These are phyloP conservation scores for Entonaema liquescens DNA, from an alignment of 495 filamentous ascomycete genomes.

Conservation along the genomic window DNA sequence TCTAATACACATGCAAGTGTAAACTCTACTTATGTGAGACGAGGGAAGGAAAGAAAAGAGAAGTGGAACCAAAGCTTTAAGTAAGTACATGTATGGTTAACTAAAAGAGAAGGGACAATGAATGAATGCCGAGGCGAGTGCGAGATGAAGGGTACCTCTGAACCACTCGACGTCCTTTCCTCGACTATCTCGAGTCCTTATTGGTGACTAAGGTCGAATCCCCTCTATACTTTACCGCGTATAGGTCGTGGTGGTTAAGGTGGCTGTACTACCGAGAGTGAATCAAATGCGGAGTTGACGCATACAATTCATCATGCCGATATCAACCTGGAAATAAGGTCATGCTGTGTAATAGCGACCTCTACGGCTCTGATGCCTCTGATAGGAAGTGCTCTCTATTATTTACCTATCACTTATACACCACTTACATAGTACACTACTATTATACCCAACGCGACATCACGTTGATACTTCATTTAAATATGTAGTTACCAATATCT, in stretches of 20 bases:
- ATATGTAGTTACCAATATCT: background rate
- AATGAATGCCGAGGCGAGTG: background rate
- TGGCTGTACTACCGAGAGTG: constrained; percentile 26
- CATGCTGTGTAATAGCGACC: constrained; percentile 15
- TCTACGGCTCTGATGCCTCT: background rate
- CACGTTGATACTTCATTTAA: background rate
- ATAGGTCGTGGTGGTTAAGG: constrained; percentile 20
- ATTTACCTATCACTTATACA: constrained; percentile 9
- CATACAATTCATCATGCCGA: constrained; percentile 33
- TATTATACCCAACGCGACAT: background rate
- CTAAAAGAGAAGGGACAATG: constrained; percentile 5
- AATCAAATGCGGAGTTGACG: constrained; percentile 36
- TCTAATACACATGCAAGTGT: background rate
- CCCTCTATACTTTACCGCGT: constrained; percentile 15
- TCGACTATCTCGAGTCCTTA: constrained; percentile 10
- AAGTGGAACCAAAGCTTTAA: background rate
- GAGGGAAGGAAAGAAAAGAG: constrained; percentile 10
- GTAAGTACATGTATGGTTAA: constrained; percentile 1
- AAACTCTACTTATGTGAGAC: constrained; percentile 7
- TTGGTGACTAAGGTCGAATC: constrained; percentile 26
- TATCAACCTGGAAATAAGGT: constrained; percentile 17
- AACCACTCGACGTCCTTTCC: constrained; percentile 3
- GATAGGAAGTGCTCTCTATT: background rate
- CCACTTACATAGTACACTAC: background rate
- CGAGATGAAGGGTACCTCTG: constrained; percentile 5